Evolutionary conservation across 2,329 filamentous ascomycete species (phyloP).

Genomic region (Nothopassalora personata): DNA sequence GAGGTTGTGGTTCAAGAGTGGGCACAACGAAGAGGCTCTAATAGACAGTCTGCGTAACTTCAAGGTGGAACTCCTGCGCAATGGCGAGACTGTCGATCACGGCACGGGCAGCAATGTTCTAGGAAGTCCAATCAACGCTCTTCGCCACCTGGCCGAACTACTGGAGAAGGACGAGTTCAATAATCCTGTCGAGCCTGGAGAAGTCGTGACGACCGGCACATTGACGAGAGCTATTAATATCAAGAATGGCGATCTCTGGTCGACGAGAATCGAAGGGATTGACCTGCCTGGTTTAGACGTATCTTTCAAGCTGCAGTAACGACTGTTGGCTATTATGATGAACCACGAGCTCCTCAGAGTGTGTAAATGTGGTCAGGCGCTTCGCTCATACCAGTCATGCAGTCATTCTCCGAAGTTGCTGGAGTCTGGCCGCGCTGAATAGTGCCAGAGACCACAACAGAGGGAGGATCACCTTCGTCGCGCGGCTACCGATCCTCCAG

Average conservation of each 20-base stretch:
- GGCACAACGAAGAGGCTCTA: conserved; percentile 5
- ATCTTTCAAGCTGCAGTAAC: conserved; percentile 15
- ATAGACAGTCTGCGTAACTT: conserved; percentile 17
- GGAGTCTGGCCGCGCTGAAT: background rate
- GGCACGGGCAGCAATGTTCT: conserved; percentile 18
- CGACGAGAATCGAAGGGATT: conserved; percentile 16
- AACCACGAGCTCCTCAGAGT: background rate
- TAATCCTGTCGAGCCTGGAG: conserved; percentile 14
- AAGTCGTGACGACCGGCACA: conserved; percentile 21
- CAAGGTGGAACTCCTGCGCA: conserved; percentile 11
- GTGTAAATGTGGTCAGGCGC: background rate
- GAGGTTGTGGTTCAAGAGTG: conserved; percentile 3
- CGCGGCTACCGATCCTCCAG: background rate
- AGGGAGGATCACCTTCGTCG: background rate
- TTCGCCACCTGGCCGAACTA: conserved; percentile 14
- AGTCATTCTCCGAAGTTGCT: background rate
- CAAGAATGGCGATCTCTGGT: conserved; percentile 19
- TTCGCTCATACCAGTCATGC: background rate
- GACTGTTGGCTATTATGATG: background rate
- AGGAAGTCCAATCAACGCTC: conserved; percentile 19
- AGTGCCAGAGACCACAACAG: background rate
- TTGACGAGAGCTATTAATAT: conserved; percentile 18
- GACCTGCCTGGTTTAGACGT: conserved; percentile 19
- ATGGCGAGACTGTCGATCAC: conserved; percentile 15
- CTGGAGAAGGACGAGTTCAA: conserved; percentile 20